Evolutionary conservation across 371 early-diverging fungal genomes (phyloP).

Genomic region (Mycotypha africana): DNA sequence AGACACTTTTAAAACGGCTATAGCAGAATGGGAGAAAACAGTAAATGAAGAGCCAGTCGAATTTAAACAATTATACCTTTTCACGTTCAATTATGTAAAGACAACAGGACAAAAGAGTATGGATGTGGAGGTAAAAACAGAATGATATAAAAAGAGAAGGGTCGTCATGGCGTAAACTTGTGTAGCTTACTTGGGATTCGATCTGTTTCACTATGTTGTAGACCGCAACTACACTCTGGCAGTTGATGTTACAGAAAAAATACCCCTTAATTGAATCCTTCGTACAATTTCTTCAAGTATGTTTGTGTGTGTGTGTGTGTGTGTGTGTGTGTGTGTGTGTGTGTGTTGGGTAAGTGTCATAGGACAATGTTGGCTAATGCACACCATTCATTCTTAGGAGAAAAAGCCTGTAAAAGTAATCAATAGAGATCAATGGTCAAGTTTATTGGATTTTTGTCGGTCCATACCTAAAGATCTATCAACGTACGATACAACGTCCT

Average conservation of each 20-base stretch:
- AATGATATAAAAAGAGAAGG: too few species aligned
- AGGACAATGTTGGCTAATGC: not conserved
- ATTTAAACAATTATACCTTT: slow-evolving; percentile 29
- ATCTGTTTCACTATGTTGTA: not conserved
- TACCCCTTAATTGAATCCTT: slow-evolving; percentile 27
- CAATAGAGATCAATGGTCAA: slow-evolving; percentile 45
- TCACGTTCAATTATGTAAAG: slow-evolving; percentile 29
- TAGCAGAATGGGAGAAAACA: slow-evolving; percentile 2
- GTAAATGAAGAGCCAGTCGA: slow-evolving; percentile 3
- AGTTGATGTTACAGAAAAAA: slow-evolving; percentile 15
- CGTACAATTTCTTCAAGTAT: slow-evolving; percentile 26
- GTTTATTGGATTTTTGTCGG: slow-evolving; percentile 31
- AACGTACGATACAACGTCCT: slow-evolving; percentile 31
- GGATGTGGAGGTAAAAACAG: slow-evolving; percentile 33
- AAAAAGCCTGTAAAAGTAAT: slow-evolving; percentile 36
- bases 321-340: too few species aligned
- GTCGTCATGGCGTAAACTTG: too few species aligned
- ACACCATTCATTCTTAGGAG: slow-evolving; percentile 8
- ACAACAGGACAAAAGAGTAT: slow-evolving; percentile 35
- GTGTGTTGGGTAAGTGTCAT: too few species aligned
- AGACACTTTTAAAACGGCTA: not conserved
- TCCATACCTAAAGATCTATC: slow-evolving; percentile 24
- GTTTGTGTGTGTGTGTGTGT: not conserved
- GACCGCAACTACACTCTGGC: slow-evolving; percentile 36
- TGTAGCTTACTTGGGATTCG: too few species aligned